Percentiles rank a stretch among this genome's conserved stretches.
These are phyloP conservation scores for Berkeleyomyces basicola DNA, from an alignment of 2,329 filamentous ascomycete species.

Conservation along the genomic window DNA sequence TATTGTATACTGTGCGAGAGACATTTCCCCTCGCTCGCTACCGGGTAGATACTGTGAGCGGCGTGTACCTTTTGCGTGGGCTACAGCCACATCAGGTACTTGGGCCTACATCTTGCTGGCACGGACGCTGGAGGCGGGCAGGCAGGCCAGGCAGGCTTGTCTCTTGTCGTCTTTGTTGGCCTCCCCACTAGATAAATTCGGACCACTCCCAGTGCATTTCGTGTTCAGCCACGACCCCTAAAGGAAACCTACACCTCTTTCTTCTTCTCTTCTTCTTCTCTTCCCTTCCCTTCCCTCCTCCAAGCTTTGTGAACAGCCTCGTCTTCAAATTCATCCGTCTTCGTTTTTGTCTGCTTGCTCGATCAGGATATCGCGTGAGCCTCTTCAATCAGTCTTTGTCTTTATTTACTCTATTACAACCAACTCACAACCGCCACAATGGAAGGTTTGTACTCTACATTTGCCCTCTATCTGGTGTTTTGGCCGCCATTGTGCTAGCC, in stretches of 20 bases:
- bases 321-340: conserved; percentile 14
- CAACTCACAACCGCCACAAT: conserved; percentile 30
- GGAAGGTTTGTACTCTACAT: conserved; percentile 40
- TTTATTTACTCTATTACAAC: conserved; percentile 14
- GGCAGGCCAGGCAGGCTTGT: neutral
- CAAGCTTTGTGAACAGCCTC: conserved; percentile 14
- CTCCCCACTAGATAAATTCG: conserved; percentile 15
- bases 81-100: conserved; percentile 9
- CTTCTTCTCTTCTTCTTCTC: conserved; percentile 11
- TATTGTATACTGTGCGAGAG: conserved; percentile 12
- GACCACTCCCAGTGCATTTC: conserved; percentile 14
- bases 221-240: conserved; percentile 12
- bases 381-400: conserved; percentile 14
- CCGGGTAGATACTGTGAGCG: conserved; percentile 4
- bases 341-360: conserved; percentile 14
- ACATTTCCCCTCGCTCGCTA: conserved; percentile 12
- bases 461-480: conserved; percentile 2
- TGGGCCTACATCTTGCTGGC: conserved; percentile 11
- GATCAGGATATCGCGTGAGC: conserved; percentile 16
- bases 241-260: conserved; percentile 12
- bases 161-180: conserved; percentile 11
- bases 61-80: conserved; percentile 11
- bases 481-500: conserved; percentile 6
- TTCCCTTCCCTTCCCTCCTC: conserved; percentile 10
- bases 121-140: conserved; percentile 10